Percentiles rank a stretch among this genome's conserved stretches.
Conservation (phyloP, 2,329 filamentous ascomycete species). For the Sclerotinia subarctica region DNA sequence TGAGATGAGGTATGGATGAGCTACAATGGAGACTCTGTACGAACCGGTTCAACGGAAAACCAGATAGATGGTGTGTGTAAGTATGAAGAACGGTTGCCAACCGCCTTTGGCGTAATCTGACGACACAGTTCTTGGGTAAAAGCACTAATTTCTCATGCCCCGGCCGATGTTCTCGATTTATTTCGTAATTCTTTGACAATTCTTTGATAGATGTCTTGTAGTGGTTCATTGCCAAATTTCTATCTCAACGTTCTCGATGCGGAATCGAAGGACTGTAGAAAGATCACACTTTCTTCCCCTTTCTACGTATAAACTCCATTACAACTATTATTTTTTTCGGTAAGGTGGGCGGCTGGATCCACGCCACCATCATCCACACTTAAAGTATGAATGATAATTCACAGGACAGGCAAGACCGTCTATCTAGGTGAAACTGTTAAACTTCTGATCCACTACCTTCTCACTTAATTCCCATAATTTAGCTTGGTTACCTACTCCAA, state of each 20-base stretch:
- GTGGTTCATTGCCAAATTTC: too few species aligned
- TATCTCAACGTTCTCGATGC: too few species aligned
- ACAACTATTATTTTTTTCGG: too few species aligned
- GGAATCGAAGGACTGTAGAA: background rate
- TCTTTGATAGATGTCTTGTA: too few species aligned
- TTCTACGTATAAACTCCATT: too few species aligned
- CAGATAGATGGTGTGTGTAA: background rate
- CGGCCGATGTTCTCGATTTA: too few species aligned
- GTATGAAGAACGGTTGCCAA: background rate
- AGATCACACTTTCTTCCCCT: background rate
- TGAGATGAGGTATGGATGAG: background rate
- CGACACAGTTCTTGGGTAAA: background rate
- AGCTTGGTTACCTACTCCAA: conserved; percentile 18
- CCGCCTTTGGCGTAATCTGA: background rate
- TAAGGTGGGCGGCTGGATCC: too few species aligned
- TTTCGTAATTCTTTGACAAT: too few species aligned
- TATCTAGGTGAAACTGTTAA: background rate
- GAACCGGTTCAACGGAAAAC: background rate
- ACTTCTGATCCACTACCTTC: conserved; percentile 23
- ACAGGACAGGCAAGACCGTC: background rate
- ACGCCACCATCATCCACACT: background rate
- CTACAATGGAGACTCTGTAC: background rate
- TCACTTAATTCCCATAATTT: conserved; percentile 24
- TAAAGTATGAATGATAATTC: background rate
- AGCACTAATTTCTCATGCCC: background rate